Base-by-base conservation (phyloP, 441 rosid species). In the Erodium trifolium region DNA sequence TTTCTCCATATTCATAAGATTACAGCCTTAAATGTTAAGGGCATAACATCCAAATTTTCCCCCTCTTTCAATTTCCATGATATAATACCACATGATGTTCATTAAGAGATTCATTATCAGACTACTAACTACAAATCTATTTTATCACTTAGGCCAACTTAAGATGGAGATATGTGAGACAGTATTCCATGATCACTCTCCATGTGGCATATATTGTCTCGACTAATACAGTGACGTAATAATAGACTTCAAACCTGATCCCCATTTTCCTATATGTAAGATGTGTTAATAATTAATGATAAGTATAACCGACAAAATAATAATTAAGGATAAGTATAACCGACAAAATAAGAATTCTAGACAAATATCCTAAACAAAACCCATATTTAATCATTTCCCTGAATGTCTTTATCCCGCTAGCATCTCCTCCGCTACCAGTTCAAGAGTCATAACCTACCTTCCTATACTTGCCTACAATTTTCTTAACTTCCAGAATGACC, bases 201-300 rank as follows among this genome's bases (percentile, higher is more conserved):
- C 6, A n/a, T 6, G 2, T 14, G 16, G 59, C 17, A 51, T 17
- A 16, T 2, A 51, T 51, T 13, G 5, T 51, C 19, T 27, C 29
- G 8, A 60, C n/a, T 18, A 60, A 60, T 60, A 19, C 65, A 60
- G 34, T 60, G 65, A 7, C 65, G 9, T 39, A 39, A 60, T 60
- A 9, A 18, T 10, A 3, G 34, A 62, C 65, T 18, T 62, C 65
- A 62, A 62, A 17, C 35, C 65, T 62, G 65, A 23, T 62, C 4
- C 3, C 31, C 3, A 62, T 23, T 19, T 62, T 10, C 34, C 35
- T 19, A 62, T 9, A 13, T 23, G 35, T 6, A 62, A 62, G 18
- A 62, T 23, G 31, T 18, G 64, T 60, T 60, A 27, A 19, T 1
- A 7, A 5, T 18, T 10, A 60, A 2, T 51, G 9, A 0, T 51